phyloP scores from a whole-genome alignment of 2,329 filamentous ascomycete genomes.

The Colletotrichum phormii region DNA sequence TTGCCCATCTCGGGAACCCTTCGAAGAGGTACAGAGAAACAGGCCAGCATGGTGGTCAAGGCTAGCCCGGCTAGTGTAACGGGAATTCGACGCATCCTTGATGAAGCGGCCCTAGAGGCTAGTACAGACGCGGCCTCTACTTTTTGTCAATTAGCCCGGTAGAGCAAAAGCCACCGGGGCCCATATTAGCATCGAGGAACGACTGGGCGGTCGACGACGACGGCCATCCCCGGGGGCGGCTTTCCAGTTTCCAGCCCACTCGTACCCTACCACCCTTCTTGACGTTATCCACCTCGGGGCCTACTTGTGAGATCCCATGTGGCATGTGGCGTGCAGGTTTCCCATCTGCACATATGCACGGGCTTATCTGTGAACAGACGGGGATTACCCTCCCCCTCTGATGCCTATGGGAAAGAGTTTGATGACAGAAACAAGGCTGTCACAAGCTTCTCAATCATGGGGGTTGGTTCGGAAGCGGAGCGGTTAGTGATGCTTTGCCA shows the following conservation, averaged over 20 bases:
- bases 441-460: slow-evolving; percentile 13
- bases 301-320: background rate
- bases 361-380: background rate
- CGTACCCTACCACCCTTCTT: background rate
- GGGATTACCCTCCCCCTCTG: background rate
- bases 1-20: slow-evolving; percentile 4
- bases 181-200: background rate
- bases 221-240: slow-evolving; percentile 2
- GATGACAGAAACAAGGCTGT: slow-evolving; percentile 32
- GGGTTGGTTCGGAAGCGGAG: background rate
- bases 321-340: slow-evolving; percentile 1
- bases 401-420: slow-evolving; percentile 11
- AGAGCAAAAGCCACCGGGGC: background rate
- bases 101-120: background rate
- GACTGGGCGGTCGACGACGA: background rate
- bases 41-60: slow-evolving; percentile 18
- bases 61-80: slow-evolving; percentile 4
- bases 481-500: background rate
- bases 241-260: background rate
- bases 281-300: background rate
- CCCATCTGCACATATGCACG: slow-evolving; percentile 16
- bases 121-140: slow-evolving; percentile 11
- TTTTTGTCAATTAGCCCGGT: background rate
- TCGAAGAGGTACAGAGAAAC: background rate
- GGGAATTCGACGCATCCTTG: slow-evolving; percentile 10